phyloP scores from a whole-genome alignment of 2,329 filamentous ascomycete species.

The Zasmidium angulare region DNA sequence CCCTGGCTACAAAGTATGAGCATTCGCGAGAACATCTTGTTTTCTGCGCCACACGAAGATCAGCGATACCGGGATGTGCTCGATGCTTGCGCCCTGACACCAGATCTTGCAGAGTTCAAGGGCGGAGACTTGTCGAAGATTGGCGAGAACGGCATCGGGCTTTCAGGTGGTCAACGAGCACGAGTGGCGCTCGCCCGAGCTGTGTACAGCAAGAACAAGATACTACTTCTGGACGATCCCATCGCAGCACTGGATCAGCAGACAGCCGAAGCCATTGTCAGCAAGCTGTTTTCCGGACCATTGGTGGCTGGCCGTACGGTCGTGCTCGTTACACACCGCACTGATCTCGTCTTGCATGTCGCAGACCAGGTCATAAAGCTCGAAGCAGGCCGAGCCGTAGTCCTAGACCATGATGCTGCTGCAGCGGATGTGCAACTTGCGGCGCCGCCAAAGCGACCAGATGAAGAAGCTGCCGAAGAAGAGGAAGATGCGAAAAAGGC shows the following conservation, averaged over 20 bases:
- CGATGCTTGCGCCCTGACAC: conserved; percentile 61
- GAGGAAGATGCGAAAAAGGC: conserved; percentile 42
- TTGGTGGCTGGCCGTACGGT: conserved; percentile 55
- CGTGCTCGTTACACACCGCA: conserved; percentile 64
- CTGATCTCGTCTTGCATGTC: conserved; percentile 69
- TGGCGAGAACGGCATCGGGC: conserved; percentile 48
- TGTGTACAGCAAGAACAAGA: conserved; percentile 46
- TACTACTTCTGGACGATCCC: conserved; percentile 50
- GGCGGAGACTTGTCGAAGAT: conserved; percentile 60
- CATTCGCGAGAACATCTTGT: conserved; percentile 67
- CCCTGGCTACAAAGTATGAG: conserved; percentile 71
- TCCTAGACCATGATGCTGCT: conserved; percentile 26
- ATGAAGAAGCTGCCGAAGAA: conserved; percentile 27
- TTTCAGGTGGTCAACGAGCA: conserved; percentile 50
- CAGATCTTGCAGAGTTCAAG: conserved; percentile 63
- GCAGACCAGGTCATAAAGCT: conserved; percentile 75
- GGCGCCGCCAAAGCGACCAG: conserved; percentile 2
- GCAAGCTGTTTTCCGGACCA: conserved; percentile 56
- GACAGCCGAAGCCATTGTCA: conserved; percentile 62
- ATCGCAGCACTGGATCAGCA: conserved; percentile 56
- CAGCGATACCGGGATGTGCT: conserved; percentile 67
- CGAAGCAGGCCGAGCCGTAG: conserved; percentile 54
- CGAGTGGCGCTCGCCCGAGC: conserved; percentile 50
- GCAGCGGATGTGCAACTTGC: conserved; percentile 1
- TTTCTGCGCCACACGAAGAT: conserved; percentile 67